Base-by-base conservation (phyloP, 106 monocot species). In the Dendrobium chrysotoxum region DNA sequence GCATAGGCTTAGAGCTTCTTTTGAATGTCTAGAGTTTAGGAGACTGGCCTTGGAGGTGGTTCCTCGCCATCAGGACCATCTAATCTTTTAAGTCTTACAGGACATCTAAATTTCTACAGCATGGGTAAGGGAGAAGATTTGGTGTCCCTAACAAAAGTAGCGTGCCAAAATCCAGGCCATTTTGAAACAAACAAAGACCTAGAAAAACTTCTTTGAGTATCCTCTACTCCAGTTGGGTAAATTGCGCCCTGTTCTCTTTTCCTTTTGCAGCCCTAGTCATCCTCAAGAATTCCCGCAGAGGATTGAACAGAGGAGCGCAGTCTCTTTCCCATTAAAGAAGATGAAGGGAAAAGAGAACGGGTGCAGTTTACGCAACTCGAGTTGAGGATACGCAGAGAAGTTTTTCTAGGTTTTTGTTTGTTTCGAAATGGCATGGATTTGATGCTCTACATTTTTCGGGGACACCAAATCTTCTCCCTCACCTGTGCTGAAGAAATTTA, bases 1-100 rank as follows among this genome's bases (percentile, higher is more conserved):
- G 92, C 82, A 79, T 84, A 93, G 55, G 87, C 77, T 47, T 68
- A 82, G 12, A 98, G 86, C 28, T 79, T 85, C n/a, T 73, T 71
- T 16, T 90, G 80, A 38, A 80, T 77, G 72, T 66, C 80, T 70
- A 79, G 55, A 53, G 86, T 79, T 78, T 88, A 76, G 28, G 72
- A 75, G 18, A 17, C 40, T 26, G 75, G 46, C 4, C 9, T 18
- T 26, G 39, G 26, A 1, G 17, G 5, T 7, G 45, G 11, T n/a
- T 76, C 66, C 1, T 28, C 35, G 4, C 15, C 75, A 5, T 55
- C n/a, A 23, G 54, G 21, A 4, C 28, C 28, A 5, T 40, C 77
- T 0, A 64, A 39, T 26, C 76, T 23, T 5, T 75, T 65, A 78
- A 38, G 50, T 15, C 77, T 65, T 35, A 81, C 39, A 67, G 79